Evolutionary conservation across 106 monocot genomes (phyloP).

Genomic region (Chionographis japonica): DNA sequence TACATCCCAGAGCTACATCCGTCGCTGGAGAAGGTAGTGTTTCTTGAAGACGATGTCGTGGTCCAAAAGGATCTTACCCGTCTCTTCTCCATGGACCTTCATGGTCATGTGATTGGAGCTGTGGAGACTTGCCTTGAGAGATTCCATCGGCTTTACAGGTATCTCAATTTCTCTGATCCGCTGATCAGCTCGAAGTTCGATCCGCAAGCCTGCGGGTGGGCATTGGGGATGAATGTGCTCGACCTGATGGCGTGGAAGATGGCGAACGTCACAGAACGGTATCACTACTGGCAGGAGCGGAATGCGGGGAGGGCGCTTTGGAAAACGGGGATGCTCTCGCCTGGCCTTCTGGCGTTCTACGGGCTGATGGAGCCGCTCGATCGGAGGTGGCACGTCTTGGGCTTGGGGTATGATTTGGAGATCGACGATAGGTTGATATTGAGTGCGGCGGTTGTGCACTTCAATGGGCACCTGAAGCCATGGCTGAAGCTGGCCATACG

Average conservation of each 20-base stretch:
- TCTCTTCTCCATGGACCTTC: constrained; percentile 57
- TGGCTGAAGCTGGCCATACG: constrained; percentile 42
- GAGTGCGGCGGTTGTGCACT: constrained; percentile 53
- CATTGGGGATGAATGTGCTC: constrained; percentile 63
- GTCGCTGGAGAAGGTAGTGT: constrained; percentile 50
- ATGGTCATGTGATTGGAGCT: constrained; percentile 64
- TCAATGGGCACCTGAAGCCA: constrained; percentile 52
- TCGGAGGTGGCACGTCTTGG: constrained; percentile 64
- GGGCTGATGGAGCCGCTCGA: constrained; percentile 57
- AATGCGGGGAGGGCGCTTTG: constrained; percentile 39
- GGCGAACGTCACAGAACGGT: constrained; percentile 36
- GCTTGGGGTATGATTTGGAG: constrained; percentile 47
- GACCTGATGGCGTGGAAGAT: constrained; percentile 71
- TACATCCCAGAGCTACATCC: constrained; percentile 63
- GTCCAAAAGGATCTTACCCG: constrained; percentile 63
- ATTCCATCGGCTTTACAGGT: constrained; percentile 53
- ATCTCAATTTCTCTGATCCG: constrained; percentile 59
- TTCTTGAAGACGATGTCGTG: constrained; percentile 70
- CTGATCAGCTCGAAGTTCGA: constrained; percentile 48
- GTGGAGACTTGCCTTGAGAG: constrained; percentile 72
- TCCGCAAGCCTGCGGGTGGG: constrained; percentile 72
- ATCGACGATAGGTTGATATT: constrained; percentile 55
- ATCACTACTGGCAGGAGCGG: constrained; percentile 49
- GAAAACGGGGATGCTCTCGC: constrained; percentile 36
- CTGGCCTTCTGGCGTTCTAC: constrained; percentile 54